Evolutionary conservation across 805 yeast genomes (phyloP), one percentile per base, ranked within the genome.

Genomic region (Yarrowia sp.): DNA sequence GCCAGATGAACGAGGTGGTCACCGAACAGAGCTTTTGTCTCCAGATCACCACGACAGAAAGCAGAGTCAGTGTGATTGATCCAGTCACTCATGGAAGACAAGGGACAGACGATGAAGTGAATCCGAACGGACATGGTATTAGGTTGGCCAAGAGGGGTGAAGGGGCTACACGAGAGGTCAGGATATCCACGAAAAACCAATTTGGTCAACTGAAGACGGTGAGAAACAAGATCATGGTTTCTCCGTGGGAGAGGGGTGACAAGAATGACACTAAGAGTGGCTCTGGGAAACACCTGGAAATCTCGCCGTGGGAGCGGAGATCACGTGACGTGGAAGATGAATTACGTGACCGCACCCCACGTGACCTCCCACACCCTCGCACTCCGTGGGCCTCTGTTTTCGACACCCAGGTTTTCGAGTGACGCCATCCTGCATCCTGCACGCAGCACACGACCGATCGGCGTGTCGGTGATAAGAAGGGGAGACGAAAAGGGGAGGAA

Each of bases 11-110:
- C 55, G 38, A 65, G 40, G 42, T 66, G 26, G 65, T 67, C 38
- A 56, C 53, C 8, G 72, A 70, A 22, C 70, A 56, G 43, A 72
- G 72, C 66, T 71, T 70, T 46, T 72, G 74, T 48, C 40, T 69
- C 16, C 63, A 66, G 43, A 49, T 72, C 41, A 45, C 63, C 3
- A 56, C 63, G 11, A 41, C 63, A 2, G 63, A 56, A 1, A 56
- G 48, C 22, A n/a, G 63, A 1, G 63, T 56, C 22, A 41, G 48
- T n/a, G 63, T 56, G 11, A 56, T 56, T n/a, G 63, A 56, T 42
- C 63, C 63, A 1, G 63, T 56, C 38, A 56, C 63, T 9, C 63
- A 41, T 5, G 63, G 63, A 15, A 5, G 36, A 12, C 45, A 9
- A 4, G 38, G 48, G 1, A n/a, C 40, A 3, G 63, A 40, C 1